These are phyloP conservation scores for Tulasnella sp. DNA, from an alignment of 768 basidiomycete species.

Conservation along the genomic window DNA sequence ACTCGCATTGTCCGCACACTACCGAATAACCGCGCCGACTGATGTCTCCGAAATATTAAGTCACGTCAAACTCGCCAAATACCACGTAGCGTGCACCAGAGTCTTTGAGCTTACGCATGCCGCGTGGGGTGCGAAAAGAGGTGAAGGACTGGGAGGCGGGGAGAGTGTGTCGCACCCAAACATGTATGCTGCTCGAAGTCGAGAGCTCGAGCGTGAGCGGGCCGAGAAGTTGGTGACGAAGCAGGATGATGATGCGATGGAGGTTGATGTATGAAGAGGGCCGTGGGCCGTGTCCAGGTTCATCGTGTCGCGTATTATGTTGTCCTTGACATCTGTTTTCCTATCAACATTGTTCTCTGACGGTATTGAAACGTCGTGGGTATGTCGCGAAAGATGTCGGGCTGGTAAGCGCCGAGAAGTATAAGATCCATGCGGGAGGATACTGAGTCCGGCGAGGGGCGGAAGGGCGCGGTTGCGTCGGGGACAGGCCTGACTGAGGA, in stretches of 20 bases:
- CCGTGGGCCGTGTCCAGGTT: too few species aligned
- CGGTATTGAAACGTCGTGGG: not conserved
- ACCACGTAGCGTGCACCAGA: conserved; percentile 91
- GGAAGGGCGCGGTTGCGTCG: too few species aligned
- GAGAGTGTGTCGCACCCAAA: conserved; percentile 94
- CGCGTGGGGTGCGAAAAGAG: conserved; percentile 54
- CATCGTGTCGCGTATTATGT: not conserved
- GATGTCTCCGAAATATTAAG: conserved; percentile 77
- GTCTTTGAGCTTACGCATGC: conserved; percentile 92
- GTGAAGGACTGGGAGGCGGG: conserved; percentile 73
- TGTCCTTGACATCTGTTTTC: not conserved
- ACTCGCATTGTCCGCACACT: conserved; percentile 40
- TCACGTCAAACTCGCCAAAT: conserved; percentile 66
- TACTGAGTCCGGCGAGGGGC: not conserved
- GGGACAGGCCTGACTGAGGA: too few species aligned
- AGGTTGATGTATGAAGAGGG: not conserved
- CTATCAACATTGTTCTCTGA: not conserved
- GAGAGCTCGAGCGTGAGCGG: conserved; percentile 18
- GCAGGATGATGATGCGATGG: conserved; percentile 4
- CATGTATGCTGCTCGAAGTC: conserved; percentile 33
- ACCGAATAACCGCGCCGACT: conserved; percentile 27
- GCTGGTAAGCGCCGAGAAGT: not conserved
- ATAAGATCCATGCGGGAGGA: not conserved
- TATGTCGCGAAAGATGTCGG: not conserved
- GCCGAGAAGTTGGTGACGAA: not conserved